Evolutionary conservation across 768 basidiomycete genomes (phyloP).

Genomic region (Lactarius pseudohatsudake): DNA sequence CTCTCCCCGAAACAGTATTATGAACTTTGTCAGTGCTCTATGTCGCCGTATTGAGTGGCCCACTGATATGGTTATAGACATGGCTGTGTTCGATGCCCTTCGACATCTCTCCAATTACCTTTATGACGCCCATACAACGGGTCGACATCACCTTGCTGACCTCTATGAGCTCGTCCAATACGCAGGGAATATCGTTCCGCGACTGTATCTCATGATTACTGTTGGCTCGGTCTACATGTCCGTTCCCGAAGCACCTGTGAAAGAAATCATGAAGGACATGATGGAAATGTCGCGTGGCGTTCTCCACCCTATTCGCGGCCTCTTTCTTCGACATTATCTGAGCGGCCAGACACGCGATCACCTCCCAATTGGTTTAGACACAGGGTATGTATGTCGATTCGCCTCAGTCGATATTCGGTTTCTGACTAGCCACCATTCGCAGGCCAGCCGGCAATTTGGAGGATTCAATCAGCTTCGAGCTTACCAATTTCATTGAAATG

Average conservation of each 20-base stretch:
- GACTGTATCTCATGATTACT: constrained; percentile 97
- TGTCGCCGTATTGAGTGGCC: not conserved
- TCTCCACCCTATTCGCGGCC: constrained; percentile 92
- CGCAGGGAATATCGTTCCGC: constrained; percentile 92
- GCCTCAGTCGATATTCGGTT: not conserved
- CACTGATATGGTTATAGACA: constrained; percentile 55
- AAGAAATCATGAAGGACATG: constrained; percentile 99
- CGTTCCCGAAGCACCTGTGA: constrained; percentile 92
- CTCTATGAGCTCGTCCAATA: constrained; percentile 99
- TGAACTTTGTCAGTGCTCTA: constrained; percentile 72
- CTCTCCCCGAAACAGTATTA: constrained; percentile 98
- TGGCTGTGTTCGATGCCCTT: constrained; percentile 97
- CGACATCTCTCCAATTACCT: constrained; percentile 95
- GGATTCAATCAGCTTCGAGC: constrained; percentile 93
- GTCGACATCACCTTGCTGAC: constrained; percentile 95
- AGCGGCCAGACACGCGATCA: constrained; percentile 96
- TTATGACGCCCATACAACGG: constrained; percentile 90
- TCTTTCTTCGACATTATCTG: constrained; percentile 95
- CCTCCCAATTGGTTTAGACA: constrained; percentile 81
- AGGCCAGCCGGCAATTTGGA: constrained; percentile 88
- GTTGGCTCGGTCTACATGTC: constrained; percentile 99
- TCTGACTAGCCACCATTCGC: constrained; percentile 5
- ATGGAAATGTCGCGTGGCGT: constrained; percentile 99
- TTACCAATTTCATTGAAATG: constrained; percentile 99
- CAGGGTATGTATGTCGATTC: constrained; percentile 57